Evolutionary conservation across 2,329 filamentous ascomycete species (phyloP), one percentile per base, ranked within the genome.

Genomic region (Penicillium sclerotigenum): DNA sequence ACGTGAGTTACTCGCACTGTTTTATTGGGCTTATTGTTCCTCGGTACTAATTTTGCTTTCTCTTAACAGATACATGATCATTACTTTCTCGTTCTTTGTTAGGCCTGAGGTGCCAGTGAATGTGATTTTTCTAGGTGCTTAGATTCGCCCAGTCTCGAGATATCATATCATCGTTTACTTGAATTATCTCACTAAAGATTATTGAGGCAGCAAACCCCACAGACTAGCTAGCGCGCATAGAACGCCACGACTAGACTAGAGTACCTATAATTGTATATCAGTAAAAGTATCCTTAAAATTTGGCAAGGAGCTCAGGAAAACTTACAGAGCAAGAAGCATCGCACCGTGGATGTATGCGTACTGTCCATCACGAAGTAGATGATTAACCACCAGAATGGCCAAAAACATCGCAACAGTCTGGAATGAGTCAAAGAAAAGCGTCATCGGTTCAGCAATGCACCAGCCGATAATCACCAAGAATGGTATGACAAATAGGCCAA

Each of bases 271-370:
- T 10, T 3, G 37, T 13, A 4, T 0, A 26, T 61, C 9, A 61
- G 47, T 41, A 52, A 33, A 16, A n/a, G 9, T 11, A 22, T 10
- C 3, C 6, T 13, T 3, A 0, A 1, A 16, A 4, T 1, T 11
- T 10, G 13, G 9, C 4, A n/a, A 11, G 5, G 9, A 5, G 1
- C 7, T 0, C 2, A 20, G 1, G 5, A 16, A 16, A 9, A 71
- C 72, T 61, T 66, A 76, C 75, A 76, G 73, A 52, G 75, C 74
- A 47, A 78, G 50, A 37, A 83, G 76, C 86, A 90, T 89, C 43
- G 86, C 85, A 33, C 88, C 88, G 69, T 90, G 87, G 26, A 90
- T 81, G 65, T 90, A 90, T 72, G 90, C 90, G 37, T 84, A 87
- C 71, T 86, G 87, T 65, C 88, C 88, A 65, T 90, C 88, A 65